Evolutionary conservation across 768 basidiomycete species (phyloP).

Genomic region (Tulasnella sp.): DNA sequence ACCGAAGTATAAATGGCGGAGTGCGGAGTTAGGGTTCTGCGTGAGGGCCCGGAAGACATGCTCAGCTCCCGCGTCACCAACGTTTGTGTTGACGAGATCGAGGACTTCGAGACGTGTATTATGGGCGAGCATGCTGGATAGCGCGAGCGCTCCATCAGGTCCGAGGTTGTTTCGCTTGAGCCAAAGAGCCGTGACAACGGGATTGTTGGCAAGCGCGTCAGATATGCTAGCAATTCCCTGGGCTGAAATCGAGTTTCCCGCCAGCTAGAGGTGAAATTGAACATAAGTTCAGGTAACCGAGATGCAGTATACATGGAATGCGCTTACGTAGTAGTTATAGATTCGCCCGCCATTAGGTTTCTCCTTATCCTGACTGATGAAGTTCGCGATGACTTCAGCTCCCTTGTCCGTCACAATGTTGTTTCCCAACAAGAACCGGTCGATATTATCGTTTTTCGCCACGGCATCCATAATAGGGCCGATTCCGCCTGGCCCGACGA

Average conservation of each 20-base stretch:
- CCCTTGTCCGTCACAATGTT: slow-evolving; percentile 29
- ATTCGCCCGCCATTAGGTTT: slow-evolving; percentile 23
- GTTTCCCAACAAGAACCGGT: slow-evolving; percentile 30
- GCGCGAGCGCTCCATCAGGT: slow-evolving; percentile 21
- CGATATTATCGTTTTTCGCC: slow-evolving; percentile 28
- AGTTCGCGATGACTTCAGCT: slow-evolving; percentile 30
- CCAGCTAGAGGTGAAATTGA: slow-evolving; percentile 10
- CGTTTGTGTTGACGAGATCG: slow-evolving; percentile 32
- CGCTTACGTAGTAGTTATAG: slow-evolving; percentile 30
- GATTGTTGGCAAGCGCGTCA: slow-evolving; percentile 20
- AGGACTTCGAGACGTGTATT: slow-evolving; percentile 30
- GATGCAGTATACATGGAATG: neutral
- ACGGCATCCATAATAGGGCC: slow-evolving; percentile 31
- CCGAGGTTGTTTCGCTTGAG: slow-evolving; percentile 32
- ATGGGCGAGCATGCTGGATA: slow-evolving; percentile 25
- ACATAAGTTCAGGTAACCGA: neutral
- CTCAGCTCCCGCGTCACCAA: slow-evolving; percentile 30
- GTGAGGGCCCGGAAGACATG: slow-evolving; percentile 27
- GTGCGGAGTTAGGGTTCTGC: slow-evolving; percentile 25
- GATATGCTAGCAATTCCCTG: slow-evolving; percentile 28
- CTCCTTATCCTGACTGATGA: slow-evolving; percentile 27
- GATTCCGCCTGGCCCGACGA: slow-evolving; percentile 30
- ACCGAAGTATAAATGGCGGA: slow-evolving; percentile 29
- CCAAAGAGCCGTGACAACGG: slow-evolving; percentile 31
- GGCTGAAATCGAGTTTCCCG: slow-evolving; percentile 29